These are phyloP conservation scores for Melampsora americana DNA, from an alignment of 1,284 basidiomycete genomes.

Conservation along the genomic window DNA sequence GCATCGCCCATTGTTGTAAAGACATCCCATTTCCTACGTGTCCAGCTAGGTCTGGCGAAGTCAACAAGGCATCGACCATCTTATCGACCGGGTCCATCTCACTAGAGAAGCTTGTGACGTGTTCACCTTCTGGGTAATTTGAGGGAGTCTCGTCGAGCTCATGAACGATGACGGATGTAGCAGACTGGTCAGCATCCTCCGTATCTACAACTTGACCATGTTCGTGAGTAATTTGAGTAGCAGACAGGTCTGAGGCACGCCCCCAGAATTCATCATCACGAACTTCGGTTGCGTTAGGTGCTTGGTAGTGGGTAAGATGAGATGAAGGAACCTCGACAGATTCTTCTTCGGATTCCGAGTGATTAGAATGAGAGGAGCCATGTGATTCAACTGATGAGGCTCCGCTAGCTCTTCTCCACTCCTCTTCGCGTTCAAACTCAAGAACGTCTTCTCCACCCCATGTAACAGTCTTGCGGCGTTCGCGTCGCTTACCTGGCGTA, in stretches of 20 bases:
- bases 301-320: not conserved
- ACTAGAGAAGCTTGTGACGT: slow-evolving; percentile 16
- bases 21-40: slow-evolving; percentile 16
- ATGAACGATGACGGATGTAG: slow-evolving; percentile 28
- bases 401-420: slow-evolving; percentile 23
- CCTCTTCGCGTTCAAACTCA: slow-evolving; percentile 38
- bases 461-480: slow-evolving; percentile 38
- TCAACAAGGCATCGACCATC: slow-evolving; percentile 36
- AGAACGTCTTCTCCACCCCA: slow-evolving; percentile 43
- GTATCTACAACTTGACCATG: not conserved
- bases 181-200: slow-evolving; percentile 11
- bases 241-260: not conserved
- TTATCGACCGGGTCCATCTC: slow-evolving; percentile 38
- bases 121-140: not conserved
- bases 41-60: slow-evolving; percentile 39
- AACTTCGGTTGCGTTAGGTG: not conserved
- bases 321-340: not conserved
- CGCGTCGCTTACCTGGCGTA: slow-evolving; percentile 16
- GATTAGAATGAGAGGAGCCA: not conserved
- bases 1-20: not conserved
- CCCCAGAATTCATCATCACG: not conserved
- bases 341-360: not conserved
- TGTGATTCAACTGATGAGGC: slow-evolving; percentile 29
- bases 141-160: not conserved
- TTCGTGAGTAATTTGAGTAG: not conserved